Percentiles rank a stretch among this genome's conserved stretches.
Conservation (phyloP, 768 basidiomycete genomes). For the Auricularia sp. region DNA sequence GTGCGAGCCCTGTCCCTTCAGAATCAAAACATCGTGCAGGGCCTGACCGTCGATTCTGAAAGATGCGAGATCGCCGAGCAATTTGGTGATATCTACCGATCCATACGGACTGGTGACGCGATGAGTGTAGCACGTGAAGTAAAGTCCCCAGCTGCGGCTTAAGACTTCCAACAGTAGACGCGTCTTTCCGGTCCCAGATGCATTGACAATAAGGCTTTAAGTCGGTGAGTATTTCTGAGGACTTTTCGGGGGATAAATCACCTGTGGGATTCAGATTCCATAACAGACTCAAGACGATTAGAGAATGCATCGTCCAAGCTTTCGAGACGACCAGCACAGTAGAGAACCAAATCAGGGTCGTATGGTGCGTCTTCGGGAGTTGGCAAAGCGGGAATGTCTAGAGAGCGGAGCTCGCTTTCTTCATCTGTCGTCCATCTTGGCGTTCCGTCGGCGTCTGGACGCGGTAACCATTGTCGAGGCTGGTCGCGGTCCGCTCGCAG, state of each 20-base stretch:
- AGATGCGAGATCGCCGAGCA: background rate
- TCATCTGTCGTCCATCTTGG: background rate
- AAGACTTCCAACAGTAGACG: background rate
- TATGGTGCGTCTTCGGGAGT: background rate
- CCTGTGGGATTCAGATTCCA: background rate
- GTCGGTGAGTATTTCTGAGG: background rate
- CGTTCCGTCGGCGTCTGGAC: background rate
- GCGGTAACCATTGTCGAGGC: background rate
- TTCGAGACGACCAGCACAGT: background rate
- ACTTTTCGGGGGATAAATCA: background rate
- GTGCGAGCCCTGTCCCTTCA: background rate
- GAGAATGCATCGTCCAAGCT: background rate
- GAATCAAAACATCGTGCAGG: background rate
- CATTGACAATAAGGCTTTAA: background rate
- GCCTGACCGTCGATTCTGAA: background rate
- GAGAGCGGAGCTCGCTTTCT: background rate
- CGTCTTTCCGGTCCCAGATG: background rate
- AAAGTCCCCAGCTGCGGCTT: background rate
- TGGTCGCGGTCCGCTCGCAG: background rate
- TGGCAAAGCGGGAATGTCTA: background rate
- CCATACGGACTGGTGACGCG: background rate
- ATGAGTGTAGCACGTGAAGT: background rate
- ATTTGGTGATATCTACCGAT: background rate
- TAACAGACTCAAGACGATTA: background rate
- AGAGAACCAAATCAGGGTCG: background rate